These are phyloP conservation scores for Monosporozyma servazzii DNA, from an alignment of 805 yeast species.

Conservation along the genomic window DNA sequence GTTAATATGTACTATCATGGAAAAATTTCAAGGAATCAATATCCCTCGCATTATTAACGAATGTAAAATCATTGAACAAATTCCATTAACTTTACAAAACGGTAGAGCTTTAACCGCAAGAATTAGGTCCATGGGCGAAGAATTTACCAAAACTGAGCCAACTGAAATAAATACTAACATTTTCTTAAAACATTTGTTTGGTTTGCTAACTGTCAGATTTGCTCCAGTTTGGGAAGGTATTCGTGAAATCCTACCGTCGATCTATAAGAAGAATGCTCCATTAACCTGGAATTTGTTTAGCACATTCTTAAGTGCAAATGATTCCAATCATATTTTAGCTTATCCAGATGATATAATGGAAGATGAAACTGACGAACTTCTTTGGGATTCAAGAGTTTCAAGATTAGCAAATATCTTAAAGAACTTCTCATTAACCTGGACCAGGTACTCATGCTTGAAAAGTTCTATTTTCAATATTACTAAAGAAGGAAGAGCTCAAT, in stretches of 20 bases:
- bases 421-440: conserved; percentile 22
- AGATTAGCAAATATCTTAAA: conserved; percentile 37
- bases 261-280: conserved; percentile 35
- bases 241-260: conserved; percentile 44
- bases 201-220: conserved; percentile 63
- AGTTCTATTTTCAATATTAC: conserved; percentile 34
- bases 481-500: conserved; percentile 31
- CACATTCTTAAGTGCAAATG: conserved; percentile 26
- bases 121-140: conserved; percentile 47
- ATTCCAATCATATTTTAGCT: conserved; percentile 10
- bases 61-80: conserved; percentile 54
- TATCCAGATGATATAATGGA: conserved; percentile 14
- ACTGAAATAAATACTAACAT: conserved; percentile 11
- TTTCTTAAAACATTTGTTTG: conserved; percentile 46
- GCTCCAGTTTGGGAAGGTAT: conserved; percentile 84
- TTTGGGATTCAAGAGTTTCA: conserved; percentile 39
- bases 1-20: conserved; percentile 30
- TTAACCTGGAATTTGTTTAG: conserved; percentile 49
- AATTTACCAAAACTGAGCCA: conserved; percentile 30
- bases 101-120: conserved; percentile 70
- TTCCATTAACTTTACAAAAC: conserved; percentile 58
- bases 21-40: conserved; percentile 17
- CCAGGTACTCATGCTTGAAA: conserved; percentile 29
- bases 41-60: conserved; percentile 38
- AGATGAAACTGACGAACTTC: conserved; percentile 4